Conservation (phyloP, 1,284 basidiomycete species). For the Rhodotorula glutinis region DNA sequence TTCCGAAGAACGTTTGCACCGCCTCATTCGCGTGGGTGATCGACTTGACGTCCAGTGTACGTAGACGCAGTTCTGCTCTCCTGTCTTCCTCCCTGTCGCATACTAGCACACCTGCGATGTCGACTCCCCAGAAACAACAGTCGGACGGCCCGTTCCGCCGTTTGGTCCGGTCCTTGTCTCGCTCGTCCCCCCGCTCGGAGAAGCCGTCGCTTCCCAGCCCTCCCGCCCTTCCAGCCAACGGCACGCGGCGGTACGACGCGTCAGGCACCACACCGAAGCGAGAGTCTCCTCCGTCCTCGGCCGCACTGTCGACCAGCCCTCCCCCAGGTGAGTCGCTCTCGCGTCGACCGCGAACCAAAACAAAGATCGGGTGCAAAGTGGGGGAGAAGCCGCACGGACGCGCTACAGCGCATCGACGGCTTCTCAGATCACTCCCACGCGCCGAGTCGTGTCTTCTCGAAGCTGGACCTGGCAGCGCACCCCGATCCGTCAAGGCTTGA, state of each 20-base stretch:
- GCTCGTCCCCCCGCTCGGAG: conserved; percentile 11
- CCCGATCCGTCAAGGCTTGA: too few relatives aligned
- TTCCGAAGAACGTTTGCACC: too few relatives aligned
- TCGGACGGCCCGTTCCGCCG: conserved; percentile 19
- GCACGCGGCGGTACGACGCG: too few relatives aligned
- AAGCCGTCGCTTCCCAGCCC: not conserved
- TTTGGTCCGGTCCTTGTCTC: conserved; percentile 22
- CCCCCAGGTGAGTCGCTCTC: conserved; percentile 7
- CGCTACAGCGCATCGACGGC: too few relatives aligned
- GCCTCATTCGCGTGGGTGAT: too few relatives aligned
- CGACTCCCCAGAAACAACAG: conserved; percentile 13
- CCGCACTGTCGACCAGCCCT: conserved; percentile 6
- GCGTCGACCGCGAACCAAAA: not conserved
- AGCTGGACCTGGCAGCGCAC: too few relatives aligned
- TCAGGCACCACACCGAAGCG: not conserved
- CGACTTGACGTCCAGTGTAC: too few relatives aligned
- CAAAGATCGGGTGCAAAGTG: not conserved
- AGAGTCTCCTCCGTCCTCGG: not conserved
- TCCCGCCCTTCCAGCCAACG: conserved; percentile 3
- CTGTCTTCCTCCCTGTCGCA: too few relatives aligned
- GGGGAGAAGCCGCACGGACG: not conserved
- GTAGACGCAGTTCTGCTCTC: too few relatives aligned
- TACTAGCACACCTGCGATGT: not conserved
- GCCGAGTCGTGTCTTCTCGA: too few relatives aligned
- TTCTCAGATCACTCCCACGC: too few relatives aligned